These are phyloP conservation scores for Coemansia sp. DNA, from an alignment of 192 early-diverging fungal species.

Conservation along the genomic window DNA sequence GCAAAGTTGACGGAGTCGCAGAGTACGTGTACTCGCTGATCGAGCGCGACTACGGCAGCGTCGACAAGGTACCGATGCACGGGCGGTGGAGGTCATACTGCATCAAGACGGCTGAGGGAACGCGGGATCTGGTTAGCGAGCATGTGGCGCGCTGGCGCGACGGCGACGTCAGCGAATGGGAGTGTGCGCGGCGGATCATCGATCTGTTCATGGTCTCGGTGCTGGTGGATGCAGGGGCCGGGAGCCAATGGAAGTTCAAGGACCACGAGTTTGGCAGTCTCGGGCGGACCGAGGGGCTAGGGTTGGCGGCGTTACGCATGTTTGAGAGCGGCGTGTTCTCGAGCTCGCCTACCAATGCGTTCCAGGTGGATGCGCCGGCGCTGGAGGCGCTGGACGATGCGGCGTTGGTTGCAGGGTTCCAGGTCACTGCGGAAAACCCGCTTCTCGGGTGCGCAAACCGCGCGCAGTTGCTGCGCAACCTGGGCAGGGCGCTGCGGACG, in stretches of 20 bases:
- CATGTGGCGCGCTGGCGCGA: conserved; percentile 33
- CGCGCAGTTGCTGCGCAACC: conserved; percentile 61
- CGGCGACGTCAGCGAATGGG: conserved; percentile 28
- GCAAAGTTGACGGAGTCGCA: conserved; percentile 64
- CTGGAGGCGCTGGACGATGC: conserved; percentile 32
- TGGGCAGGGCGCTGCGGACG: conserved; percentile 59
- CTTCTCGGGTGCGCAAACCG: conserved; percentile 81
- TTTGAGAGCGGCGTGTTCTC: conserved; percentile 81
- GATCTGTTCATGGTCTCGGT: conserved; percentile 90
- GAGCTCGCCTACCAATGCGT: conserved; percentile 51
- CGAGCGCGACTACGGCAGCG: conserved; percentile 65
- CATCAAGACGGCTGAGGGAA: conserved; percentile 12
- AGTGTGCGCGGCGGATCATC: conserved; percentile 67
- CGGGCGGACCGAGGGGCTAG: conserved; percentile 81
- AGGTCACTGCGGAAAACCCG: conserved; percentile 74
- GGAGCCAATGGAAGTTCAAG: conserved; percentile 74
- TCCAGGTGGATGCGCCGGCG: conserved; percentile 66
- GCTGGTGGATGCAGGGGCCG: conserved; percentile 90
- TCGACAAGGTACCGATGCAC: conserved; percentile 77
- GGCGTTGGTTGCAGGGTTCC: conserved; percentile 61
- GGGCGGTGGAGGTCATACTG: conserved; percentile 84
- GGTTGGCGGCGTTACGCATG: conserved; percentile 80
- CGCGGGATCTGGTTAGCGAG: conserved; percentile 54
- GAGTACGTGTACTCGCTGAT: conserved; percentile 67
- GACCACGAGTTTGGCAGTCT: conserved; percentile 50